Evolutionary conservation across 2,329 filamentous ascomycete species (phyloP).

Genomic region (Pyrenophora graminea): DNA sequence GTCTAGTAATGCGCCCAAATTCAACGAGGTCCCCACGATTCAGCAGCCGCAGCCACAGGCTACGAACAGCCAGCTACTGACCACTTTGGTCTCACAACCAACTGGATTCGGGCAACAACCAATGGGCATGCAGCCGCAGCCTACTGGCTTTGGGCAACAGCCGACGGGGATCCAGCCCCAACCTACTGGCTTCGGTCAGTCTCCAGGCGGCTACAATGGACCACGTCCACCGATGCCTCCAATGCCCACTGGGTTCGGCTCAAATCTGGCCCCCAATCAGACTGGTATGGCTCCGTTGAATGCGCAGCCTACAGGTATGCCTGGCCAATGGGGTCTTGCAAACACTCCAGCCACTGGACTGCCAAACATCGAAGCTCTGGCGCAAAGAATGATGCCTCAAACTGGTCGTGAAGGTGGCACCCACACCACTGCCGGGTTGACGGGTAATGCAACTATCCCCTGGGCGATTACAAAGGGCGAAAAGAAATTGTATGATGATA

Average conservation of each 20-base stretch:
- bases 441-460: constrained; percentile 92
- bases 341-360: constrained; percentile 88
- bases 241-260: constrained; percentile 65
- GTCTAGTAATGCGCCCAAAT: constrained; percentile 71
- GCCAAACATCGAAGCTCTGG: constrained; percentile 90
- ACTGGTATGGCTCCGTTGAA: constrained; percentile 73
- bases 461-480: constrained; percentile 99
- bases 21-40: constrained; percentile 62
- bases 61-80: constrained; percentile 67
- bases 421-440: constrained; percentile 83
- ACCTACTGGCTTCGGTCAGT: constrained; percentile 62
- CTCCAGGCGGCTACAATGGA: constrained; percentile 79
- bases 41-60: constrained; percentile 64
- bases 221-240: constrained; percentile 78
- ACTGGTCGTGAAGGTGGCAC: constrained; percentile 78
- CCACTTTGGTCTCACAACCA: constrained; percentile 58
- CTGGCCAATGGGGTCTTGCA: constrained; percentile 97
- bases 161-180: constrained; percentile 38
- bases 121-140: constrained; percentile 61
- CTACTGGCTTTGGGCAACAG: constrained; percentile 43
- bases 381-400: constrained; percentile 97
- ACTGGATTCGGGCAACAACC: constrained; percentile 64
- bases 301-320: constrained; percentile 89
- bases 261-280: constrained; percentile 61
- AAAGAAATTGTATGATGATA: constrained; percentile 92